Conservation (phyloP, 2,329 filamentous ascomycete species). For the Lojkania enalia region DNA sequence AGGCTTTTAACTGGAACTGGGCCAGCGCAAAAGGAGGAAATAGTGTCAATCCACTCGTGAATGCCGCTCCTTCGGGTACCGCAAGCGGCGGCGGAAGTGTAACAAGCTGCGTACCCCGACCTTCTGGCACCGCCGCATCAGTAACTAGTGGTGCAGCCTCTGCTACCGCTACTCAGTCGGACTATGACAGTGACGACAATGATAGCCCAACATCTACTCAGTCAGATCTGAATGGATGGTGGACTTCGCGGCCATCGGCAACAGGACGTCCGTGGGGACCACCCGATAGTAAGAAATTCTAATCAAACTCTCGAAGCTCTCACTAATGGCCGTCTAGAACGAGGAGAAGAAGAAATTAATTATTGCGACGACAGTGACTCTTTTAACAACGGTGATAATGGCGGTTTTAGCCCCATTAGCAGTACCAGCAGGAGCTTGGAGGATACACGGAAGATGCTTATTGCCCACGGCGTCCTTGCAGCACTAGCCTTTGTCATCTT, state of each 20-base stretch:
- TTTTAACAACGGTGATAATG: conserved; percentile 31
- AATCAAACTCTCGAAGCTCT: not conserved
- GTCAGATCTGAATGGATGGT: conserved; percentile 1
- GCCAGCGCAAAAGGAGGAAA: conserved; percentile 55
- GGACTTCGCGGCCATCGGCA: conserved; percentile 18
- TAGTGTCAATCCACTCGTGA: conserved; percentile 49
- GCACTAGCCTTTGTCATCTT: conserved; percentile 50
- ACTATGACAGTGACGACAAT: conserved; percentile 11
- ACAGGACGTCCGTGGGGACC: conserved; percentile 20
- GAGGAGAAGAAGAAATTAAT: conserved; percentile 27
- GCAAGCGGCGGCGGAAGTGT: conserved; percentile 17
- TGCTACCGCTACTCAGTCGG: conserved; percentile 1
- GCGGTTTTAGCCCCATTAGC: conserved; percentile 22
- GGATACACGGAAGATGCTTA: conserved; percentile 38
- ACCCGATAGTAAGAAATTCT: conserved; percentile 8
- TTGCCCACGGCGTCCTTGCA: conserved; percentile 50
- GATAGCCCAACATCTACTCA: not conserved
- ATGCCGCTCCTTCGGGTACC: conserved; percentile 24
- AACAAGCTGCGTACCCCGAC: conserved; percentile 36
- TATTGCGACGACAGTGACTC: conserved; percentile 36
- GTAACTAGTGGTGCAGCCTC: conserved; percentile 9
- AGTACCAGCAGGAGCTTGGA: not conserved
- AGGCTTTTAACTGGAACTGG: conserved; percentile 53
- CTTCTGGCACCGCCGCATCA: conserved; percentile 18
- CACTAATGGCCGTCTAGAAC: conserved; percentile 6